Evolutionary conservation across 148 eudicot species (phyloP).

Genomic region (Nyssa sinensis): DNA sequence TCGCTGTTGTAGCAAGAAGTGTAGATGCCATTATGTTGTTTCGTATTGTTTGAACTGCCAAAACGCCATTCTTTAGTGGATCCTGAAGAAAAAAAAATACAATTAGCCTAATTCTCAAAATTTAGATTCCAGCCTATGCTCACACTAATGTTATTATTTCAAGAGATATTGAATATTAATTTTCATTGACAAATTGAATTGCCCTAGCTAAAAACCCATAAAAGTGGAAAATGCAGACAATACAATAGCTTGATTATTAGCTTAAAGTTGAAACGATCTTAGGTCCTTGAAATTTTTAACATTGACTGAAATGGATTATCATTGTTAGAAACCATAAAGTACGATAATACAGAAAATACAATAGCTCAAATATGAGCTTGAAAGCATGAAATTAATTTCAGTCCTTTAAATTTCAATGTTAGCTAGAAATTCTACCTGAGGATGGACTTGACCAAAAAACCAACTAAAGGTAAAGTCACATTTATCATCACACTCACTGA

Average conservation of each 20-base stretch:
- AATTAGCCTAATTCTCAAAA: background rate
- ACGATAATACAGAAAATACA: background rate
- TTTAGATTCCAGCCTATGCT: background rate
- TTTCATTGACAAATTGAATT: background rate
- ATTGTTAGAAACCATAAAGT: background rate
- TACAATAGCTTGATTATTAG: background rate
- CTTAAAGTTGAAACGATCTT: background rate
- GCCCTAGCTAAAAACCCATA: background rate
- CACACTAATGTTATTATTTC: background rate
- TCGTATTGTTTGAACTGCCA: constrained; percentile 61
- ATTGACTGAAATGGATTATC: background rate
- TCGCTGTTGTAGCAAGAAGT: constrained; percentile 75
- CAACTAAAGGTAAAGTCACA: background rate
- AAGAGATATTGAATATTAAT: too few relatives aligned
- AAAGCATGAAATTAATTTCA: background rate
- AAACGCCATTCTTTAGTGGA: constrained; percentile 66
- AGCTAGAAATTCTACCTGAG: too few relatives aligned
- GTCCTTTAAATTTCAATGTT: background rate
- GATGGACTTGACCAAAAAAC: background rate
- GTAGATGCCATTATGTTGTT: constrained; percentile 87
- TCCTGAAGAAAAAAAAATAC: constrained; percentile 38
- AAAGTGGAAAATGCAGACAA: too few relatives aligned
- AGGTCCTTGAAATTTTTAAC: background rate
- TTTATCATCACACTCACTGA: too few relatives aligned
- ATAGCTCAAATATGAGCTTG: background rate